phyloP scores from a whole-genome alignment of 139 green algal species.

The Coelastrella sp. region DNA sequence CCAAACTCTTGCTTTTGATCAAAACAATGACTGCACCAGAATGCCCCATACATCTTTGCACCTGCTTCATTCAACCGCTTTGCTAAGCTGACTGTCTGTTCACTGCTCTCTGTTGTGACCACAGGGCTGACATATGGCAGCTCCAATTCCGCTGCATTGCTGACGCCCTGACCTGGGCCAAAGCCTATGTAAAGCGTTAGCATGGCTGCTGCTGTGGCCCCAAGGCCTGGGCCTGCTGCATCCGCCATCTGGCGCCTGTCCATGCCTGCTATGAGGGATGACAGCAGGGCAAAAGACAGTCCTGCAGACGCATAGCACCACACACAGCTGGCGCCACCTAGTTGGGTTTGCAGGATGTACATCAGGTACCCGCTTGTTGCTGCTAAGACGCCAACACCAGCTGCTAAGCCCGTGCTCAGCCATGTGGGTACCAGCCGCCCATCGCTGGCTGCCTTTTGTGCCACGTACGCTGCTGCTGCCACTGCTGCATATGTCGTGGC shows the following conservation, averaged over 20 bases:
- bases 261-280: slow-evolving; percentile 41
- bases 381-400: slow-evolving; percentile 68
- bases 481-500: slow-evolving; percentile 74
- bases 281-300: slow-evolving; percentile 66
- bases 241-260: slow-evolving; percentile 39
- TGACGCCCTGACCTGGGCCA: background rate
- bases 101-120: slow-evolving; percentile 48
- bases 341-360: slow-evolving; percentile 74
- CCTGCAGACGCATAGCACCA: slow-evolving; percentile 81
- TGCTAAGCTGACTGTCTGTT: slow-evolving; percentile 49
- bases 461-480: slow-evolving; percentile 51
- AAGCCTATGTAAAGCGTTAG: slow-evolving; percentile 52
- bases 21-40: slow-evolving; percentile 98
- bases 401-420: slow-evolving; percentile 50
- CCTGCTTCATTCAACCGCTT: slow-evolving; percentile 55
- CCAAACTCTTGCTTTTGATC: slow-evolving; percentile 96
- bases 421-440: background rate
- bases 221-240: slow-evolving; percentile 56
- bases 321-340: slow-evolving; percentile 72
- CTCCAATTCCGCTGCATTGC: slow-evolving; percentile 25
- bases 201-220: slow-evolving; percentile 57
- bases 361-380: slow-evolving; percentile 79
- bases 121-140: slow-evolving; percentile 31
- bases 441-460: background rate
- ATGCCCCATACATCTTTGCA: slow-evolving; percentile 97